Conservation (phyloP, 2,329 filamentous ascomycete genomes). For the Sporothrix brasiliensis region DNA sequence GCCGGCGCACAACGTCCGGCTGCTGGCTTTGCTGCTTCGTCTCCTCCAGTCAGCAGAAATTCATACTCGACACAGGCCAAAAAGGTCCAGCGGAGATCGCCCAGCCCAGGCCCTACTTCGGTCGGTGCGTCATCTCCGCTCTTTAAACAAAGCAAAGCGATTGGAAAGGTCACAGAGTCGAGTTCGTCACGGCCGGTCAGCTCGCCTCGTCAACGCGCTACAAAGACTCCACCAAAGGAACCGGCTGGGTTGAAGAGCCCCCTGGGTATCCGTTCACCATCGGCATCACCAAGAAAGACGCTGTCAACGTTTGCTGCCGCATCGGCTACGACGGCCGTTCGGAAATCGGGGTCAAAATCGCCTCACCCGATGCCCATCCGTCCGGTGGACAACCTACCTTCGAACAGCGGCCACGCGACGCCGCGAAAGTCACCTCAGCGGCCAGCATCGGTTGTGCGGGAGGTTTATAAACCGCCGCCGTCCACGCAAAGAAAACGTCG, state of each 20-base stretch:
- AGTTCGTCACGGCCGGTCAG: not conserved
- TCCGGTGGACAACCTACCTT: not conserved
- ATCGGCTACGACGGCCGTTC: not conserved
- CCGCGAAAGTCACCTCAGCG: not conserved
- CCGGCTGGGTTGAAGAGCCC: slow-evolving; percentile 13
- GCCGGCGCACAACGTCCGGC: slow-evolving; percentile 6
- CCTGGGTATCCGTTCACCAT: slow-evolving; percentile 8
- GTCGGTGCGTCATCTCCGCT: slow-evolving; percentile 18
- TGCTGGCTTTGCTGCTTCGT: not conserved
- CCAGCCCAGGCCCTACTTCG: not conserved
- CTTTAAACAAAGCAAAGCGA: slow-evolving; percentile 19
- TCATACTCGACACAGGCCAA: not conserved
- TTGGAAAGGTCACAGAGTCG: not conserved
- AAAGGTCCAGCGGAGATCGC: slow-evolving; percentile 4
- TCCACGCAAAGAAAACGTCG: slow-evolving; percentile 33
- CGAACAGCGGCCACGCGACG: not conserved
- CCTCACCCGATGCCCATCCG: slow-evolving; percentile 29
- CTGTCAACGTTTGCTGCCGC: not conserved
- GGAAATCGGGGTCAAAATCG: slow-evolving; percentile 6
- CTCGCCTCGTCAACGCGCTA: slow-evolving; percentile 22
- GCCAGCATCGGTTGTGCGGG: not conserved
- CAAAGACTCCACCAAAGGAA: slow-evolving; percentile 30
- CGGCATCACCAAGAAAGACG: slow-evolving; percentile 27
- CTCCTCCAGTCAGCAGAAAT: not conserved
- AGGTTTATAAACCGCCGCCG: not conserved